phyloP scores from a whole-genome alignment of 1,284 basidiomycete species.

The Naganishia sp. region DNA sequence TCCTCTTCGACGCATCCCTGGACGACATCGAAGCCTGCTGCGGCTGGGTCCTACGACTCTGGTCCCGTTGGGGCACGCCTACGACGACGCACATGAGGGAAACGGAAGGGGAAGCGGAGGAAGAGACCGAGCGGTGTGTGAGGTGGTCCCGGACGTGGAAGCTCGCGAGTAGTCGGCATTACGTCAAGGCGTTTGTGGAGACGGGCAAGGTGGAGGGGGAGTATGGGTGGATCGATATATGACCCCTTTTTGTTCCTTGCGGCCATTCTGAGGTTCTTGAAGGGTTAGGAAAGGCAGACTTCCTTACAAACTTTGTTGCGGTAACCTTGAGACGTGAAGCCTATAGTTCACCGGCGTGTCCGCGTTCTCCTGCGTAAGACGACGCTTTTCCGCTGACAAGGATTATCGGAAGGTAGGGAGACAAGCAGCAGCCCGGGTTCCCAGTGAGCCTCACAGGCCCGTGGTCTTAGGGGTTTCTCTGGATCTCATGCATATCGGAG shows the following conservation, averaged over 20 bases:
- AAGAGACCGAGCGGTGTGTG: slow-evolving; percentile 52
- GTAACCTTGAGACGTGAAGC: too few relatives aligned
- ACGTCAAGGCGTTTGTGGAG: slow-evolving; percentile 58
- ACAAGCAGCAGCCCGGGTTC: too few relatives aligned
- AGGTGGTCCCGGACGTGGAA: slow-evolving; percentile 62
- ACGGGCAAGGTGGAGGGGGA: slow-evolving; percentile 46
- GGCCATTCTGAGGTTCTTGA: too few relatives aligned
- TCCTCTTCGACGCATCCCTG: slow-evolving; percentile 80
- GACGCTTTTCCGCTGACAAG: too few relatives aligned
- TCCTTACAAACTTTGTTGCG: too few relatives aligned
- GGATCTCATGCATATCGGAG: too few relatives aligned
- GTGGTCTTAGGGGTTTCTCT: too few relatives aligned
- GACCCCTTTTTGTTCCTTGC: background rate
- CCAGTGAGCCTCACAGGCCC: too few relatives aligned
- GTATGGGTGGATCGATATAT: slow-evolving; percentile 18
- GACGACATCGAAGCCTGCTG: slow-evolving; percentile 80
- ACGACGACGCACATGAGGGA: slow-evolving; percentile 52
- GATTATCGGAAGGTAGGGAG: too few relatives aligned
- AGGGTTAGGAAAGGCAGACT: too few relatives aligned
- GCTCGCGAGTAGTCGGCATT: slow-evolving; percentile 52
- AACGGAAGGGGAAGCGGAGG: slow-evolving; percentile 36
- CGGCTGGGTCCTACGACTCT: slow-evolving; percentile 76
- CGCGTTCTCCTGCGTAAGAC: too few relatives aligned
- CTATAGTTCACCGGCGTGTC: too few relatives aligned
- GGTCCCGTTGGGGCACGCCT: slow-evolving; percentile 46